Base-by-base conservation (phyloP, 1,139 yeast species). In the Torulaspora pretoriensis region DNA sequence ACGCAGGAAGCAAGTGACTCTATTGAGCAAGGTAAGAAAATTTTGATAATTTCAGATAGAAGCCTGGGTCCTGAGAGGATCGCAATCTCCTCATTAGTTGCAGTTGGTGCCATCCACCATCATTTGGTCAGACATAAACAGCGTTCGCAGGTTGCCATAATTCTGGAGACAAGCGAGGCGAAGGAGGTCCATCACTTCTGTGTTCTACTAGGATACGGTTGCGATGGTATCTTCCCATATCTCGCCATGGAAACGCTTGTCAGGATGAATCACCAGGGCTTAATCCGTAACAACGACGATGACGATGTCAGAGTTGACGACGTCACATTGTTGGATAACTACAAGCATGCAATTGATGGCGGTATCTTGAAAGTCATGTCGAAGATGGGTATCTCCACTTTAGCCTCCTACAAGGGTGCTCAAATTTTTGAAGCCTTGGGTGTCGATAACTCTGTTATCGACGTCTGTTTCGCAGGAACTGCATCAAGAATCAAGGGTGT, bases 381-480 rank as follows among this genome's bases (percentile, higher is more conserved):
- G 37, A 92, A 92, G 75, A 92, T 92, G 97, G 98, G 98, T 75
- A 92, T 92, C 59, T 90, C 97, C 31, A 92, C 98, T 28, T 75
- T 92, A 66, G 96, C 97, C 19, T 87, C 96, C 17, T 92, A 92
- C 71, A 92, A 92, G 70, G 98, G 97, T 68, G 98, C 98, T 17
- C 98, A 92, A 71, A 92, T 92, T 62, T 92, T 92, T 65, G 98
- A 92, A 70, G 96, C 96, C 45, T 75, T 92, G 53, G 98, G 98
- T 69, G 81, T 92, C 52, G 97, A 92, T 67, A 89, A 89, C 68
- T 81, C 95, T 17, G 97, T 92, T 41, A 87, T 90, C 59, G 97
- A 92, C 72, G 76, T 90, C 61, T 90, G 97, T 70, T 92, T 92
- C 68, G 87, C 95, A 33, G 97, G 97, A 63, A 92, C 98, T 32